phyloP scores from a whole-genome alignment of 148 eudicot species.

The Nyssa sinensis region DNA sequence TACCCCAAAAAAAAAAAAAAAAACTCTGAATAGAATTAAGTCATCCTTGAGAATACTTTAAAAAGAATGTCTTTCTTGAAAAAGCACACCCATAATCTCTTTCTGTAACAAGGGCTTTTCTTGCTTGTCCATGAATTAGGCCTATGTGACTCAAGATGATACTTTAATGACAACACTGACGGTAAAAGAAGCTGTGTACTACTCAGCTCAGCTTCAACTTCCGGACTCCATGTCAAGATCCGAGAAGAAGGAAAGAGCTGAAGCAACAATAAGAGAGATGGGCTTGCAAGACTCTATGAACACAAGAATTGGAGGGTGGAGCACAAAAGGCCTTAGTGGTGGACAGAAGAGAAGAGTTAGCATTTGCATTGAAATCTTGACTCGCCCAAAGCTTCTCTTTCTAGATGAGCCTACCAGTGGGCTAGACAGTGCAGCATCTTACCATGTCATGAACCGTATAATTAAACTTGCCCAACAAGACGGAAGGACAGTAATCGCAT shows the following conservation, averaged over 20 bases:
- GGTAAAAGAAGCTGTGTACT: constrained; percentile 31
- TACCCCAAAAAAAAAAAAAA: no score
- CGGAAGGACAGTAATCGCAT: constrained; percentile 7
- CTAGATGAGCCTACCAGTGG: constrained; percentile 24
- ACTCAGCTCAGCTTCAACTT: constrained; percentile 39
- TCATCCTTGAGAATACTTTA: no score
- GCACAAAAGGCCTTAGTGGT: constrained; percentile 31
- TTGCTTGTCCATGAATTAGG: neutral
- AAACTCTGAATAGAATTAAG: no score
- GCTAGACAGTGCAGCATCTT: constrained; percentile 18
- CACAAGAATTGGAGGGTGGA: constrained; percentile 42
- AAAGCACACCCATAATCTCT: no score
- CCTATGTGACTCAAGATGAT: constrained; percentile 40
- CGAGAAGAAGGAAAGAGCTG: constrained; percentile 34
- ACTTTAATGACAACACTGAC: constrained; percentile 35
- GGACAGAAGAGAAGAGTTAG: constrained; percentile 43
- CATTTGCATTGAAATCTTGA: constrained; percentile 35
- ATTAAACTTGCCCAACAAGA: constrained; percentile 19
- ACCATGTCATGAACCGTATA: constrained; percentile 16
- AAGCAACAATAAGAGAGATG: constrained; percentile 28
- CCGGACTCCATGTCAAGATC: constrained; percentile 36
- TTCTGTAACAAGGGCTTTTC: neutral
- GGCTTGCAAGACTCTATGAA: constrained; percentile 33
- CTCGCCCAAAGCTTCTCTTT: constrained; percentile 32
- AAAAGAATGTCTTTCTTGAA: no score